phyloP scores from a whole-genome alignment of 2,329 filamentous ascomycete genomes.

The Didymella exigua region DNA sequence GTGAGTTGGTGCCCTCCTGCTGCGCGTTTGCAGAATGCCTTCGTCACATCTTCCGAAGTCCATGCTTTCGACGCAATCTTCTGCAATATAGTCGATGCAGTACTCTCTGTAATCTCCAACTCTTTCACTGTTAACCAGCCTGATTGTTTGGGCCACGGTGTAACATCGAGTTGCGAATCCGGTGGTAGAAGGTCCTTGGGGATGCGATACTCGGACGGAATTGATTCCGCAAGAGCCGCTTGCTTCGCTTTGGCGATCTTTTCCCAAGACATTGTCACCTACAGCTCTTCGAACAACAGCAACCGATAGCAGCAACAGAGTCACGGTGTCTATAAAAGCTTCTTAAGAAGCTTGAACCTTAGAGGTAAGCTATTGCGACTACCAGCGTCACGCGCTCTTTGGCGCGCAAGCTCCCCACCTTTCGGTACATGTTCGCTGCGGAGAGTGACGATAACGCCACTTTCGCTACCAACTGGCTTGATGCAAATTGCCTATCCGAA shows the following conservation, averaged over 20 bases:
- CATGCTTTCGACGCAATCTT: slow-evolving; percentile 52
- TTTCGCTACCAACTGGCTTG: slow-evolving; percentile 9
- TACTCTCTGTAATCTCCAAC: slow-evolving; percentile 56
- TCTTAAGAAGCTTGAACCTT: slow-evolving; percentile 7
- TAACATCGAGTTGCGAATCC: slow-evolving; percentile 61
- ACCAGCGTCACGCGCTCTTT: slow-evolving; percentile 14
- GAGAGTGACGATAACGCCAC: slow-evolving; percentile 17
- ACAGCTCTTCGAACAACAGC: slow-evolving; percentile 2
- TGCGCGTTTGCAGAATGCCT: slow-evolving; percentile 61
- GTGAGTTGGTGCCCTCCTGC: slow-evolving; percentile 63
- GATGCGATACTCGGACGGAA: slow-evolving; percentile 65
- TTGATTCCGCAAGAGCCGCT: slow-evolving; percentile 53
- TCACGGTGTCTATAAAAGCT: neutral
- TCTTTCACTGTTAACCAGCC: slow-evolving; percentile 65
- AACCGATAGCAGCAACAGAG: slow-evolving; percentile 1
- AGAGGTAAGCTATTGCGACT: slow-evolving; percentile 14
- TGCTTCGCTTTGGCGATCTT: slow-evolving; percentile 53
- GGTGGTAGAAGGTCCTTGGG: slow-evolving; percentile 60
- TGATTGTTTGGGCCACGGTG: slow-evolving; percentile 59
- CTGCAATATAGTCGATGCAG: slow-evolving; percentile 49
- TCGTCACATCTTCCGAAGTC: slow-evolving; percentile 59
- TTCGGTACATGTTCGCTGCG: slow-evolving; percentile 23
- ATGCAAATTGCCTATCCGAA: slow-evolving; percentile 17
- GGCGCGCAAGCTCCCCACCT: slow-evolving; percentile 28
- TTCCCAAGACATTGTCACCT: slow-evolving; percentile 49